Base-by-base conservation (phyloP, 768 basidiomycete species). In the Daedalea quercina region DNA sequence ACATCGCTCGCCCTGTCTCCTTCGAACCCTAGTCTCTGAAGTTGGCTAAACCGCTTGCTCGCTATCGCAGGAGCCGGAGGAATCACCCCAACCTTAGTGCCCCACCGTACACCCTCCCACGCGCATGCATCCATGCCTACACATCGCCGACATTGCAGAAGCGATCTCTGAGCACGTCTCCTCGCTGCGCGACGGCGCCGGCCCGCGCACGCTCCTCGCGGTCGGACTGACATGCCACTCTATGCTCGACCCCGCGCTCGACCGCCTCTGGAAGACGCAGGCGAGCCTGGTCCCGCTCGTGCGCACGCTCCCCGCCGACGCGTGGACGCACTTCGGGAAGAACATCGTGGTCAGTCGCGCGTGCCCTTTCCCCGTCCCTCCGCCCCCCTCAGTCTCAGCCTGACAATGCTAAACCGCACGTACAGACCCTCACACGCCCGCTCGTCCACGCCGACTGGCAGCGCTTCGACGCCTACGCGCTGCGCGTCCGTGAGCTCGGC, bases 201-300 rank as follows among this genome's bases (percentile, higher is more conserved):
- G 31, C 20, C 17, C 33, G 1, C 49, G 25, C 15, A 54, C 42
- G 13, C 48, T 54, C 22, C 44, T 50, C 26, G 54, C 54, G 13
- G 33, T 55, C 25, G 50, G 31, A 2, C 48, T 54, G 3, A 41
- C 48, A 11, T 51, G 54, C 41, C 48, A 26, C 31, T 25, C 49
- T 7, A 45, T 47, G 19, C 42, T 50, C 34, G 54, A 50, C 17
- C 54, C 54, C 0, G 48, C 48, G 15, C 41, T 54, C 8, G 54
- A 54, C 35, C 54, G 50, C 8, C 40, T 51, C 44, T 55, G 54
- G 54, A 44, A 48, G 12, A 44, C 49, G n/a, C 54, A 55, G n/a
- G 44, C 42, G 20, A 47, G 37, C 25, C 44, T 55, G 26, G 26
- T 35, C 44, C 50, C 45, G 17, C 44, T 55, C 8, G 43, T 9